phyloP scores from a whole-genome alignment of 129 eudicot species.

The Solidago caesia region DNA sequence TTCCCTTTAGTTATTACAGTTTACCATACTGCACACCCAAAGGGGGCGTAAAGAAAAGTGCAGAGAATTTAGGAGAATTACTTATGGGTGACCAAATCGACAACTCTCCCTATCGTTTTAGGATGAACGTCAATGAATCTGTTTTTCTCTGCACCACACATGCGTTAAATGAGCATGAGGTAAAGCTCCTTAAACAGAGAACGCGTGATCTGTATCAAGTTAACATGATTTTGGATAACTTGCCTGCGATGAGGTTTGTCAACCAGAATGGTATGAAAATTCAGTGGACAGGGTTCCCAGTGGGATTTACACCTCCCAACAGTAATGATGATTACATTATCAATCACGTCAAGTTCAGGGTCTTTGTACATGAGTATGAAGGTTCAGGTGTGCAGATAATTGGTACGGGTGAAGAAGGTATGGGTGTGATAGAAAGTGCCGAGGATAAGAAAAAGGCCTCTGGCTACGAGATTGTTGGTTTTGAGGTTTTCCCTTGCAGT shows the following conservation, averaged over 20 bases:
- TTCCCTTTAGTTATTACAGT: constrained; percentile 78
- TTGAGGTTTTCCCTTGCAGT: constrained; percentile 72
- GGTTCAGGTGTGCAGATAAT: constrained; percentile 76
- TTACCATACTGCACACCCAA: constrained; percentile 68
- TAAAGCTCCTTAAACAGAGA: constrained; percentile 79
- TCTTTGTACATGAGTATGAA: constrained; percentile 69
- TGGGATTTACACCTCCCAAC: constrained; percentile 58
- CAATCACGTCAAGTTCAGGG: constrained; percentile 68
- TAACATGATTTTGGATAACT: constrained; percentile 72
- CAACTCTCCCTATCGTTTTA: constrained; percentile 75
- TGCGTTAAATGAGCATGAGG: constrained; percentile 54
- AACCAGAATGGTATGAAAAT: constrained; percentile 63
- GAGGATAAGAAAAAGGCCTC: constrained; percentile 69
- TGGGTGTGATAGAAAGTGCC: constrained; percentile 67
- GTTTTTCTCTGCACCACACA: constrained; percentile 66
- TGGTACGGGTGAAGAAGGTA: constrained; percentile 87
- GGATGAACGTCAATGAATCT: constrained; percentile 67
- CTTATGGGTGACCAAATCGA: constrained; percentile 91
- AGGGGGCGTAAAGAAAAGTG: constrained; percentile 72
- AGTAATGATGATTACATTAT: constrained; percentile 63
- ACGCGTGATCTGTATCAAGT: constrained; percentile 83
- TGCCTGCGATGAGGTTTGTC: constrained; percentile 73
- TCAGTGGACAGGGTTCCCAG: constrained; percentile 84
- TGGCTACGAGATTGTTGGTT: constrained; percentile 76
- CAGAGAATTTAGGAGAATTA: constrained; percentile 78